phyloP scores from a whole-genome alignment of 192 early-diverging fungal genomes.

The Endogone sp. region DNA sequence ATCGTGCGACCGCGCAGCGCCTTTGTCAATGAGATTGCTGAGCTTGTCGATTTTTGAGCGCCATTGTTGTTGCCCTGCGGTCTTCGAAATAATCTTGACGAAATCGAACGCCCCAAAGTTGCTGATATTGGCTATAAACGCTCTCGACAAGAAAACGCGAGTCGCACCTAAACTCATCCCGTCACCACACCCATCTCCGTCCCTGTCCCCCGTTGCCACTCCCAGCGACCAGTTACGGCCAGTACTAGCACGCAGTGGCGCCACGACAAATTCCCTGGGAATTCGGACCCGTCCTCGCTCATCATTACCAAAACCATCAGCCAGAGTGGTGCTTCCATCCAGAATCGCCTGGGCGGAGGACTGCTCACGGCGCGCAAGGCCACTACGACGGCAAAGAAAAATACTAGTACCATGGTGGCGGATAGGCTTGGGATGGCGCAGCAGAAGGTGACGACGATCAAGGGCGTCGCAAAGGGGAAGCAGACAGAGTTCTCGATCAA shows the following conservation, averaged over 20 bases:
- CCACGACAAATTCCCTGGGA: constrained; percentile 1
- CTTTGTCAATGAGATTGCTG: no score
- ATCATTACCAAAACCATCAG: constrained; percentile 24
- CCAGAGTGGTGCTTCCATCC: not conserved
- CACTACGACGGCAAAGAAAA: constrained; percentile 7
- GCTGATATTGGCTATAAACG: not conserved
- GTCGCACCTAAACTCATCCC: not conserved
- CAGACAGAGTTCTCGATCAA: constrained; percentile 29
- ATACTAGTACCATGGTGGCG: not conserved
- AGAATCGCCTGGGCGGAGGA: not conserved
- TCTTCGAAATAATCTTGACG: not conserved
- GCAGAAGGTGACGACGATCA: constrained; percentile 13
- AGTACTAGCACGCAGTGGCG: not conserved
- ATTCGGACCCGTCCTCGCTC: constrained; percentile 17
- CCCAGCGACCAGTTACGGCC: not conserved
- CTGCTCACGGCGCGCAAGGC: constrained; percentile 9
- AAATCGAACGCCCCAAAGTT: not conserved
- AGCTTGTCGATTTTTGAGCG: no score
- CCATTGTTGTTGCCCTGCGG: not conserved
- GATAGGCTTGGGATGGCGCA: constrained; percentile 4
- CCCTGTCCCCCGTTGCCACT: not conserved
- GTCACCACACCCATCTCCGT: not conserved
- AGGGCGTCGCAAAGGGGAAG: constrained; percentile 12
- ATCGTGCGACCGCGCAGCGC: no score
- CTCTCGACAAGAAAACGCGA: no score